These are phyloP conservation scores for Pelargonium cotyledonis DNA, from an alignment of 441 rosid species.

Conservation along the genomic window DNA sequence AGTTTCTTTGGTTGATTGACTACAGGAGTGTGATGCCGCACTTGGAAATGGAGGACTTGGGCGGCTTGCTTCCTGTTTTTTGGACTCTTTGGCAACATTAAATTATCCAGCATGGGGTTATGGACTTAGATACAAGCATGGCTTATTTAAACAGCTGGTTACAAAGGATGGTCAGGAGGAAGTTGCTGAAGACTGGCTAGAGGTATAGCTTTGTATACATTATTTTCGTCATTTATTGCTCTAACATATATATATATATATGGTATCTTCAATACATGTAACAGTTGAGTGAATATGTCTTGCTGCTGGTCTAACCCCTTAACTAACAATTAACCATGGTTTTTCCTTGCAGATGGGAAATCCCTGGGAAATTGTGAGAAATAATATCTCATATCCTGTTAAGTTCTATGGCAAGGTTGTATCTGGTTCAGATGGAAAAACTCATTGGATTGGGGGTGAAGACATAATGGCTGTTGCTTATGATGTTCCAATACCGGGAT, in stretches of 20 bases:
- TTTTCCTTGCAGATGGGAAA: constrained; percentile 65
- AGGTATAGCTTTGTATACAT: constrained; percentile 41
- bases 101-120: constrained; percentile 98
- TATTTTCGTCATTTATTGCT: constrained; percentile 2
- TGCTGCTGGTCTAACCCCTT: not conserved
- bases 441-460: constrained; percentile 85
- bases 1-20: constrained; percentile 19
- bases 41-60: constrained; percentile 99
- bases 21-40: constrained; percentile 93
- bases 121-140: constrained; percentile 89
- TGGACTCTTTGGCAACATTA: constrained; percentile 90
- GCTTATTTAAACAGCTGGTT: constrained; percentile 76
- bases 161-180: constrained; percentile 94
- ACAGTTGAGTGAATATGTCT: not conserved
- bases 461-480: constrained; percentile 71
- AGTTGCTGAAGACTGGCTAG: constrained; percentile 96
- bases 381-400: constrained; percentile 72
- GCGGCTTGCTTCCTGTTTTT: constrained; percentile 93
- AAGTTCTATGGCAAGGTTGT: constrained; percentile 85
- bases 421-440: constrained; percentile 71
- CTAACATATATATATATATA: not conserved
- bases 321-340: constrained; percentile 10
- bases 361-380: constrained; percentile 98
- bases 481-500: constrained; percentile 97
- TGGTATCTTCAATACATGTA: not conserved